phyloP scores from a whole-genome alignment of 2,329 filamentous ascomycete genomes.

The Aurifilum marmelostoma region DNA sequence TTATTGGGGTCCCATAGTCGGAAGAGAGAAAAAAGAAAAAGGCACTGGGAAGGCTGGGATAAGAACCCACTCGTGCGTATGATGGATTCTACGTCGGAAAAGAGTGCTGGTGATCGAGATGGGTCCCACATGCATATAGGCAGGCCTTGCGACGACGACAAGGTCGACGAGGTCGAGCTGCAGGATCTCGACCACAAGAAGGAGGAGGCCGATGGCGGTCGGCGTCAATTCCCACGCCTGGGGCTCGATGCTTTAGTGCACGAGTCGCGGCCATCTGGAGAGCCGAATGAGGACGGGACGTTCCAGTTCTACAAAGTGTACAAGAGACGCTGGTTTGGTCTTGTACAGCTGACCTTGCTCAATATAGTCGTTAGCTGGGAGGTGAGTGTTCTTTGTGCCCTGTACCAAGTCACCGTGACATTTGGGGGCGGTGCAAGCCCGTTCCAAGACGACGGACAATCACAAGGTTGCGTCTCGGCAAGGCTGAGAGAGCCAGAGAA shows the following conservation, averaged over 20 bases:
- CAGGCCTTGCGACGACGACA: neutral
- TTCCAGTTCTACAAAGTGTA: constrained; percentile 54
- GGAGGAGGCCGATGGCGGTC: neutral
- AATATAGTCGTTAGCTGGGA: constrained; percentile 96
- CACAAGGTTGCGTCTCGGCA: neutral
- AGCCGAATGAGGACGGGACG: constrained; percentile 19
- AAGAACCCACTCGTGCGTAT: neutral
- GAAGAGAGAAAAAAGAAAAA: too few relatives aligned
- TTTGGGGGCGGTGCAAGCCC: too few relatives aligned
- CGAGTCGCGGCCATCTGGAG: constrained; percentile 13
- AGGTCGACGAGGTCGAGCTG: constrained; percentile 17
- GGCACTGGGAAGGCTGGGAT: too few relatives aligned
- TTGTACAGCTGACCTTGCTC: constrained; percentile 80
- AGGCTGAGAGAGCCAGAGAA: neutral
- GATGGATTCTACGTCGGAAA: constrained; percentile 20
- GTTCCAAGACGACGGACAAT: neutral
- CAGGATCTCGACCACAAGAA: constrained; percentile 5
- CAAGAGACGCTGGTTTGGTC: constrained; percentile 85
- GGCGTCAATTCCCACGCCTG: constrained; percentile 22
- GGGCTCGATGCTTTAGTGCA: constrained; percentile 19
- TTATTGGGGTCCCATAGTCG: too few relatives aligned
- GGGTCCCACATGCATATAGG: constrained; percentile 11
- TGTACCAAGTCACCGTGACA: too few relatives aligned
- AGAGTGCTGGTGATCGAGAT: constrained; percentile 20
- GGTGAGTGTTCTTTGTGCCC: constrained; percentile 59